Conservation (phyloP, 1,284 basidiomycete genomes). For the Ganoderma sinense region DNA sequence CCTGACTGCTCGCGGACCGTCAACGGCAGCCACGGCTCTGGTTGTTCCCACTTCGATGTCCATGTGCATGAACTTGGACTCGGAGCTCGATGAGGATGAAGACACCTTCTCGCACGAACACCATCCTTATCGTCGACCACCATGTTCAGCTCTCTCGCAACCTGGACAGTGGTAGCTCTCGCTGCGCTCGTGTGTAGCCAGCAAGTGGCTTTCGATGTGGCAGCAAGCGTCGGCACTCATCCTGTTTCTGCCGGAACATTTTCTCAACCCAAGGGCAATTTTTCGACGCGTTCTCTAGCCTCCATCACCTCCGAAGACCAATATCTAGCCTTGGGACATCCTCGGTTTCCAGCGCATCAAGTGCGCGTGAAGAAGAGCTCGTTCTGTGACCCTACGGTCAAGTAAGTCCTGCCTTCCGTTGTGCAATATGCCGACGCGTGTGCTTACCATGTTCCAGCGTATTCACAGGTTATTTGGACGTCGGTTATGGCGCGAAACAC, state of each 20-base stretch:
- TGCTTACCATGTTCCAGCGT: conserved; percentile 41
- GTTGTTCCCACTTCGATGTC: too few relatives aligned
- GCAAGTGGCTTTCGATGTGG: conserved; percentile 19
- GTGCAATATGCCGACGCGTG: not conserved
- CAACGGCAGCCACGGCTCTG: not conserved
- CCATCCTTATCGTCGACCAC: conserved; percentile 12
- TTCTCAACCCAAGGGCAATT: conserved; percentile 12
- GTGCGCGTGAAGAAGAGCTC: conserved; percentile 67
- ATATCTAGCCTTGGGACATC: conserved; percentile 54
- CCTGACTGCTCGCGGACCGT: not conserved
- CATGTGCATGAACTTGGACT: not conserved
- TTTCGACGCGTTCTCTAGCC: conserved; percentile 31
- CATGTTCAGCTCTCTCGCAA: conserved; percentile 19
- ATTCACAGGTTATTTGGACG: conserved; percentile 70
- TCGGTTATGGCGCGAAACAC: conserved; percentile 66
- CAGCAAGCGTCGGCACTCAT: not conserved
- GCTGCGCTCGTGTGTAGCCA: conserved; percentile 10
- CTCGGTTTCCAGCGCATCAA: conserved; percentile 56
- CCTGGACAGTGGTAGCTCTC: conserved; percentile 3
- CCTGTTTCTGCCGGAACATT: conserved; percentile 3
- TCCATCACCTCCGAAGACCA: conserved; percentile 43
- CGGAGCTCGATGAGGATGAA: not conserved
- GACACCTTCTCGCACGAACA: not conserved
- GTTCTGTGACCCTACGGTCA: conserved; percentile 72
- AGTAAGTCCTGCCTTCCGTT: conserved; percentile 43